phyloP scores from a whole-genome alignment of 1,284 basidiomycete genomes.

The Stereum hirsutum region DNA sequence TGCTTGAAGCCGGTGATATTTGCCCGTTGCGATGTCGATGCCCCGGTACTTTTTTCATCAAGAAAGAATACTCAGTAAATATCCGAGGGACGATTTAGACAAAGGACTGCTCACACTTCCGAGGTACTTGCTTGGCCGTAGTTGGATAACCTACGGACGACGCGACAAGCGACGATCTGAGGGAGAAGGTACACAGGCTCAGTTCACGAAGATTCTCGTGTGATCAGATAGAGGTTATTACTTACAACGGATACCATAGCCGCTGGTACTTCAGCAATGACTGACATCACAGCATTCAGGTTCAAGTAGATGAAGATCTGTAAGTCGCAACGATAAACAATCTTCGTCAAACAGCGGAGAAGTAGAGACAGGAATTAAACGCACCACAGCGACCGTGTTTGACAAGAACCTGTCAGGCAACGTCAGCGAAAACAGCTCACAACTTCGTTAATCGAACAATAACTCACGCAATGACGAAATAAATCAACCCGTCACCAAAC shows the following conservation, averaged over 20 bases:
- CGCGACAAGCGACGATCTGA: slow-evolving; percentile 66
- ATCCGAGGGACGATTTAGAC: too few species aligned
- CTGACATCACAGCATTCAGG: slow-evolving; percentile 66
- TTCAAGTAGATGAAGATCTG: slow-evolving; percentile 66
- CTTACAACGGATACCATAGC: slow-evolving; percentile 57
- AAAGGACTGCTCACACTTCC: too few species aligned
- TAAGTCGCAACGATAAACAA: too few species aligned
- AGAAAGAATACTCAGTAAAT: too few species aligned
- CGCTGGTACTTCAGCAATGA: slow-evolving; percentile 67
- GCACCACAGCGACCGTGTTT: slow-evolving; percentile 60
- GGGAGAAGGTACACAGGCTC: too few species aligned
- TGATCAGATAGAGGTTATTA: too few species aligned
- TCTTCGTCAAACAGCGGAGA: too few species aligned
- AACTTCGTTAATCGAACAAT: neutral
- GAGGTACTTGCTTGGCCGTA: slow-evolving; percentile 37
- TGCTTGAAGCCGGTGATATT: too few species aligned
- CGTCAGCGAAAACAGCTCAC: neutral
- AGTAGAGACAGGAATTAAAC: too few species aligned
- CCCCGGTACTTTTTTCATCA: too few species aligned
- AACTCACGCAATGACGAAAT: slow-evolving; percentile 64
- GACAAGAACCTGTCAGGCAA: slow-evolving; percentile 45
- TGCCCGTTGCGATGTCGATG: too few species aligned
- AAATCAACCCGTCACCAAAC: slow-evolving; percentile 62
- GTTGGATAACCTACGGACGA: slow-evolving; percentile 54
- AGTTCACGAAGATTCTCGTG: too few species aligned